Percentiles rank a stretch among this genome's conserved stretches.
Conservation (phyloP, 1,284 basidiomycete species). For the Austroboletus niveus region DNA sequence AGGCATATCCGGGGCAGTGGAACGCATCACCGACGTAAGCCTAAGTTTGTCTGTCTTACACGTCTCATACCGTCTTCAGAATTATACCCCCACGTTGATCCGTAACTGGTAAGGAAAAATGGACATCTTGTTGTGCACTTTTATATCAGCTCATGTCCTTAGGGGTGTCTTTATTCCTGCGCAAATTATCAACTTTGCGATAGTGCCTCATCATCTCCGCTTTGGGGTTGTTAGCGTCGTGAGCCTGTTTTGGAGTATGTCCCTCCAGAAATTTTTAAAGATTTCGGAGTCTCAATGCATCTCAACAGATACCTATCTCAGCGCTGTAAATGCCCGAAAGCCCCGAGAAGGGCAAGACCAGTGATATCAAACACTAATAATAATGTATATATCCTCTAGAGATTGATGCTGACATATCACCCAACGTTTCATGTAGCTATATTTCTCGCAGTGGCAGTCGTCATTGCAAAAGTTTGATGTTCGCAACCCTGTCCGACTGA, state of each 20-base stretch:
- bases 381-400: constrained; percentile 15
- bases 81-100: constrained; percentile 66
- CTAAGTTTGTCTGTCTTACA: not conserved
- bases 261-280: constrained; percentile 14
- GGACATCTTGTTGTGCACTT: not conserved
- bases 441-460: not conserved
- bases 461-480: too few relatives aligned
- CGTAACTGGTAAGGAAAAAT: constrained; percentile 61
- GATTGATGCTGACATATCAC: constrained; percentile 2
- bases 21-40: constrained; percentile 55
- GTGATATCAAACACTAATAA: constrained; percentile 7
- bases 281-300: constrained; percentile 1
- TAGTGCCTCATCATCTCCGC: constrained; percentile 80
- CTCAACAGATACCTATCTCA: constrained; percentile 46
- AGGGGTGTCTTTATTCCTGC: constrained; percentile 80
- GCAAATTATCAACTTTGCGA: constrained; percentile 77
- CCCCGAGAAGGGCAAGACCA: constrained; percentile 1
- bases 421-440: constrained; percentile 12
- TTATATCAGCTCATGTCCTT: constrained; percentile 2
- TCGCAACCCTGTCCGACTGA: too few relatives aligned
- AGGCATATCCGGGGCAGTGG: constrained; percentile 49
- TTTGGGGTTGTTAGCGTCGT: constrained; percentile 77
- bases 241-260: constrained; percentile 84
- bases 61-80: constrained; percentile 36
- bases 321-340: constrained; percentile 39